phyloP scores from a whole-genome alignment of 2,329 filamentous ascomycete species.

The Aspergillus carbonarius region DNA sequence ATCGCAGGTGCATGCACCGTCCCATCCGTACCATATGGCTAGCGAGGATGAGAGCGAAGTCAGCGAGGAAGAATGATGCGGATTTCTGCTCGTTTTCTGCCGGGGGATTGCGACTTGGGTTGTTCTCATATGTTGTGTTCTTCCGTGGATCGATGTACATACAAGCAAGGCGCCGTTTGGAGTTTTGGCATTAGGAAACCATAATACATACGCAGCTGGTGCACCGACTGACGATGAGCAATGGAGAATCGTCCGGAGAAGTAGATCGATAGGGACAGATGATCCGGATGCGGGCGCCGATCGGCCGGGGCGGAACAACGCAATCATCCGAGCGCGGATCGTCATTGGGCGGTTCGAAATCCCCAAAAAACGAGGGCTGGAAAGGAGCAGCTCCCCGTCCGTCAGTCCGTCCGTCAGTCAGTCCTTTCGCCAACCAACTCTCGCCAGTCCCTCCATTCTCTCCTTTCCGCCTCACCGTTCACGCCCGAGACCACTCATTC shows the following conservation, averaged over 20 bases:
- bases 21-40: slow-evolving; percentile 32
- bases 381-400: neutral
- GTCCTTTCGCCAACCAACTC: neutral
- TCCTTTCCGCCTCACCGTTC: neutral
- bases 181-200: slow-evolving; percentile 12
- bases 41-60: slow-evolving; percentile 63
- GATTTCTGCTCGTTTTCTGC: slow-evolving; percentile 3
- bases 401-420: neutral
- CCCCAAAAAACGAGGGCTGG: neutral
- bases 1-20: slow-evolving; percentile 25
- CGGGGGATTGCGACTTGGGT: neutral
- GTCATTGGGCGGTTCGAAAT: slow-evolving; percentile 4
- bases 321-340: slow-evolving; percentile 13
- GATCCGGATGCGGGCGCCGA: neutral
- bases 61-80: slow-evolving; percentile 61
- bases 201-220: neutral
- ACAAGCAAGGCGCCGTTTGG: slow-evolving; percentile 17
- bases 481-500: neutral
- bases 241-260: too few species aligned
- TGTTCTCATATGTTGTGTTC: slow-evolving; percentile 2
- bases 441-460: neutral
- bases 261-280: too few species aligned
- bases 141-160: slow-evolving; percentile 10
- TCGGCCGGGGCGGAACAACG: slow-evolving; percentile 18
- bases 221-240: too few species aligned